A percentile compares a stretch with the other conserved stretches of the same genome.
These are phyloP conservation scores for Picochlorum sp. DNA, from an alignment of 139 green algal species.

Conservation along the genomic window DNA sequence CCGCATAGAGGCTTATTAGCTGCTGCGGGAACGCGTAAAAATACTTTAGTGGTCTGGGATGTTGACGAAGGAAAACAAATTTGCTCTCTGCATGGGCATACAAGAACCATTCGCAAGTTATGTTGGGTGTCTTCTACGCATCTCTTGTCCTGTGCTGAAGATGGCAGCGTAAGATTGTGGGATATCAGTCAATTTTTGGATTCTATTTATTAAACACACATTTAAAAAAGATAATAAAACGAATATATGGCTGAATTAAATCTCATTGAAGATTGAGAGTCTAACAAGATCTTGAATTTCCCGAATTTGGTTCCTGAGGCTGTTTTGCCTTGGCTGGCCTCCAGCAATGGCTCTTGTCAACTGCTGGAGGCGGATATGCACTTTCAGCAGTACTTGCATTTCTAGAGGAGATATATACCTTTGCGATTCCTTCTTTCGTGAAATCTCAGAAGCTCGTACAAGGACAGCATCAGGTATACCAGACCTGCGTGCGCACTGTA, in stretches of 20 bases:
- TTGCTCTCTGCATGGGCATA: slow-evolving; percentile 1
- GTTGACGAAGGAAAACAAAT: background rate
- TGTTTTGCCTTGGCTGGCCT: too few relatives aligned
- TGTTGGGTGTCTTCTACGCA: background rate
- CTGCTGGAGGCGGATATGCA: too few relatives aligned
- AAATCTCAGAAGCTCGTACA: slow-evolving; percentile 7
- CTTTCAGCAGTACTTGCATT: too few relatives aligned
- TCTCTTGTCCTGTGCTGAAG: slow-evolving; percentile 1
- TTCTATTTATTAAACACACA: slow-evolving; percentile 2
- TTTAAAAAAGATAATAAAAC: too few relatives aligned
- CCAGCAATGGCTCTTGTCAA: too few relatives aligned
- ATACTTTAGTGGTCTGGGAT: background rate
- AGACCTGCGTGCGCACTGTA: slow-evolving; percentile 24
- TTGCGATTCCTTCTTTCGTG: too few relatives aligned
- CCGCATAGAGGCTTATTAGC: slow-evolving; percentile 4
- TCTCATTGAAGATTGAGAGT: too few relatives aligned
- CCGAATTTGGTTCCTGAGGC: too few relatives aligned
- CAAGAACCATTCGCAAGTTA: background rate
- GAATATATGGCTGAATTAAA: too few relatives aligned
- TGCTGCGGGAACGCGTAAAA: background rate
- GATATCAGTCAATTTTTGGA: background rate
- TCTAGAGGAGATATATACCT: too few relatives aligned
- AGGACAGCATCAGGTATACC: slow-evolving; percentile 22
- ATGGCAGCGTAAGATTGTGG: slow-evolving; percentile 1
- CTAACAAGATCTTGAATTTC: too few relatives aligned